Percentiles rank a stretch among this genome's conserved stretches.
phyloP scores from a whole-genome alignment of 2,329 filamentous ascomycete species.

The Lojkania enalia region DNA sequence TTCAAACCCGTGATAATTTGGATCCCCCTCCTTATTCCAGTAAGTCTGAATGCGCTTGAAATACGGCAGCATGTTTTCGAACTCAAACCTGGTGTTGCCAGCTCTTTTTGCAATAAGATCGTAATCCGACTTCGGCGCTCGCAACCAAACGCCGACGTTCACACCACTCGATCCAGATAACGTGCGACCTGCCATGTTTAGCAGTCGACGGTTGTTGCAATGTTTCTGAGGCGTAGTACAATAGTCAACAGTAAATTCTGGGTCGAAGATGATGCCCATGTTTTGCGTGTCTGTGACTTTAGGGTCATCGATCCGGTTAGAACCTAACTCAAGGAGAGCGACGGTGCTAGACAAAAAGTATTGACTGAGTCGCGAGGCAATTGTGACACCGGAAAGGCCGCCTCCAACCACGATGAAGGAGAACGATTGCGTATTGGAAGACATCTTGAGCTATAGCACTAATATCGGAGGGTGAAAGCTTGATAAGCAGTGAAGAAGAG shows the following conservation, averaged over 20 bases:
- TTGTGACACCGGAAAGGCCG: constrained; percentile 27
- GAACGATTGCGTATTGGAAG: too few relatives aligned
- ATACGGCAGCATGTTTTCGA: constrained; percentile 20
- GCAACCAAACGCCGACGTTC: constrained; percentile 23
- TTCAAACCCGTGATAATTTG: constrained; percentile 19
- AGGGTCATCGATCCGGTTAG: constrained; percentile 16
- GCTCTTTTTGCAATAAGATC: constrained; percentile 17
- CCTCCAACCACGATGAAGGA: constrained; percentile 32
- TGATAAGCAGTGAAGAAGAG: too few relatives aligned
- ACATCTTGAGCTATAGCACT: too few relatives aligned
- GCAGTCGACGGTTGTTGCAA: constrained; percentile 14
- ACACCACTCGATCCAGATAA: constrained; percentile 21
- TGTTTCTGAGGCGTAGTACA: constrained; percentile 20
- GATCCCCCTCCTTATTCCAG: constrained; percentile 13
- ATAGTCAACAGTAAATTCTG: constrained; percentile 18
- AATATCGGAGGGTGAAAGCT: too few relatives aligned
- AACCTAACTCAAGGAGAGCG: constrained; percentile 21
- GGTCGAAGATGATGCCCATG: constrained; percentile 5
- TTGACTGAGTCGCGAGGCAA: constrained; percentile 24
- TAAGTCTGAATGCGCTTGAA: constrained; percentile 18
- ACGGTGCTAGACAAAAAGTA: constrained; percentile 11
- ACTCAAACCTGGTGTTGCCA: constrained; percentile 17
- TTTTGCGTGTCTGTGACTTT: constrained; percentile 17
- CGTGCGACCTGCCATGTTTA: constrained; percentile 17
- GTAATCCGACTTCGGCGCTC: constrained; percentile 18